Evolutionary conservation across 352 stramenopile species (phyloP).

Genomic region (Globisporangium viniferum): DNA sequence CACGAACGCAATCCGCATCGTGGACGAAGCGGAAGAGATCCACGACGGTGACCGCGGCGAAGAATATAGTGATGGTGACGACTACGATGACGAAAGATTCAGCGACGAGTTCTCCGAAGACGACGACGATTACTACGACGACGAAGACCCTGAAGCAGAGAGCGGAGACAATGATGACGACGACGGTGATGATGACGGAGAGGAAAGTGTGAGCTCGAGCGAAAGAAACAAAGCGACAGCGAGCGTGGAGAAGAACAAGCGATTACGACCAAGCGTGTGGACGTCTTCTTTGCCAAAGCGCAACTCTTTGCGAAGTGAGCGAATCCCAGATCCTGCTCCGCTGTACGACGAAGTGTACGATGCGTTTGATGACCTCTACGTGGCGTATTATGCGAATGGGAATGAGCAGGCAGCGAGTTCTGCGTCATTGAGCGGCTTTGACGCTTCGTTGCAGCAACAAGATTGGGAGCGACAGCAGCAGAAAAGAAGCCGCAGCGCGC

Average conservation of each 20-base stretch:
- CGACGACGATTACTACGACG: slow-evolving; percentile 31
- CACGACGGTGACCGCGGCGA: slow-evolving; percentile 11
- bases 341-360: slow-evolving; percentile 53
- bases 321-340: slow-evolving; percentile 14
- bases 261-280: slow-evolving; percentile 2
- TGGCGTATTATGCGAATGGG: slow-evolving; percentile 14
- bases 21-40: slow-evolving; percentile 17
- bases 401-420: neutral
- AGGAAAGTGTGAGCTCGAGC: slow-evolving; percentile 8
- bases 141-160: slow-evolving; percentile 20
- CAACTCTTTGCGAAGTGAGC: slow-evolving; percentile 21
- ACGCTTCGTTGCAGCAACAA: slow-evolving; percentile 9
- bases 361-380: slow-evolving; percentile 59
- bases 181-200: slow-evolving; percentile 16
- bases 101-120: slow-evolving; percentile 27
- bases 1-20: slow-evolving; percentile 53
- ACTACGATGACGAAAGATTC: slow-evolving; percentile 26
- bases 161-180: slow-evolving; percentile 21
- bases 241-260: slow-evolving; percentile 7
- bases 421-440: neutral
- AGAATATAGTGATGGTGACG: slow-evolving; percentile 20
- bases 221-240: slow-evolving; percentile 4
- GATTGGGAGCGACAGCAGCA: slow-evolving; percentile 14
- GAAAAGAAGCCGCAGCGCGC: slow-evolving; percentile 20
- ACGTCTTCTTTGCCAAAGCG: slow-evolving; percentile 8